Conservation (phyloP, 345 rosid genomes). For the Linum trigynum region DNA sequence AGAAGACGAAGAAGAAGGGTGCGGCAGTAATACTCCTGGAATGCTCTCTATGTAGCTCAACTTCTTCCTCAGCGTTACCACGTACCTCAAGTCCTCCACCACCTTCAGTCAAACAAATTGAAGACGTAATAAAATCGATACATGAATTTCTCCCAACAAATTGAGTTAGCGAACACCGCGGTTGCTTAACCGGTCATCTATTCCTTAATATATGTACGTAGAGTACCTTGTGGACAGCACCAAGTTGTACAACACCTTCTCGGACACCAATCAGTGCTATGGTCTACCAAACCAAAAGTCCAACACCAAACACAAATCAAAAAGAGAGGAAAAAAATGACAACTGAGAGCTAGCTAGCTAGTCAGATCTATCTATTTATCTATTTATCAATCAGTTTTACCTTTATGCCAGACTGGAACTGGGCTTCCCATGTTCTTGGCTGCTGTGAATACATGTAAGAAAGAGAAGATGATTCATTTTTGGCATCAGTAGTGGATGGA, state of each 20-base stretch:
- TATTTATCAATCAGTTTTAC: slow-evolving; percentile 20
- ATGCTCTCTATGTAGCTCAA: slow-evolving; percentile 87
- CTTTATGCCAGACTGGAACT: slow-evolving; percentile 92
- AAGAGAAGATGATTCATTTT: neutral
- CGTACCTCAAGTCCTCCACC: slow-evolving; percentile 78
- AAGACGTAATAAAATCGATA: neutral
- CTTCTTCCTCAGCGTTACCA: slow-evolving; percentile 65
- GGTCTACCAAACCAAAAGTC: slow-evolving; percentile 45
- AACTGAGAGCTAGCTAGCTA: neutral
- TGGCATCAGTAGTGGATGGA: too few species aligned
- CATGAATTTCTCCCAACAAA: neutral
- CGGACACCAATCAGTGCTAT: slow-evolving; percentile 89
- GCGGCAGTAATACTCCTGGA: slow-evolving; percentile 89
- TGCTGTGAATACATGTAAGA: slow-evolving; percentile 32
- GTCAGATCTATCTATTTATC: neutral
- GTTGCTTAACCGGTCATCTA: too few species aligned
- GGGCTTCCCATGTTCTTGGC: slow-evolving; percentile 99
- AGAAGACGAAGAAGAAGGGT: slow-evolving; percentile 67
- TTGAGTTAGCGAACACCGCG: slow-evolving; percentile 10
- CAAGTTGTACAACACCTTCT: slow-evolving; percentile 96
- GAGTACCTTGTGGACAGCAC: slow-evolving; percentile 72
- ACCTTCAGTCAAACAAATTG: slow-evolving; percentile 30
- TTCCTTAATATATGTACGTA: slow-evolving; percentile 12
- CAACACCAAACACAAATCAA: neutral
- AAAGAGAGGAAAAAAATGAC: neutral